phyloP scores from a whole-genome alignment of 352 stramenopile species.

The Phytophthora vignae region DNA sequence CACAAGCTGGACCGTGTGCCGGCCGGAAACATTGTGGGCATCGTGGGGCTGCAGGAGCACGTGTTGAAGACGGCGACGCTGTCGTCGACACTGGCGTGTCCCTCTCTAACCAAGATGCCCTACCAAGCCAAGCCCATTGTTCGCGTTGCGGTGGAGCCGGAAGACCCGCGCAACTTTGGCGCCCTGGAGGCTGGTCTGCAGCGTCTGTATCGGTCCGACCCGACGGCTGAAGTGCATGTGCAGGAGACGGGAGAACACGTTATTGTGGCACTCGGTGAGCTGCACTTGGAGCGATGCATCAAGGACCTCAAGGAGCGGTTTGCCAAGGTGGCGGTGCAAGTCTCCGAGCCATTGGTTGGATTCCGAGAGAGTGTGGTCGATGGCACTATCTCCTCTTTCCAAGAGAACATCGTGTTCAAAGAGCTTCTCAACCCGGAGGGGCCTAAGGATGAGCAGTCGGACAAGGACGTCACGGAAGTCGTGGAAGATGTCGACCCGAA shows the following conservation, averaged over 20 bases:
- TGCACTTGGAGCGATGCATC: slow-evolving; percentile 93
- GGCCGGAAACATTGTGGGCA: slow-evolving; percentile 91
- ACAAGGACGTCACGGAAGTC: slow-evolving; percentile 9
- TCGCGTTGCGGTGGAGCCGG: slow-evolving; percentile 90
- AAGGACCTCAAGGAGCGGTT: slow-evolving; percentile 92
- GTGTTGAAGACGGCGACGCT: slow-evolving; percentile 93
- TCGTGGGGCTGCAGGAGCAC: slow-evolving; percentile 88
- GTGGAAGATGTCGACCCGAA: slow-evolving; percentile 32
- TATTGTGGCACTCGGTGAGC: slow-evolving; percentile 90
- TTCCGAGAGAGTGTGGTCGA: slow-evolving; percentile 90
- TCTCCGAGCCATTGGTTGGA: slow-evolving; percentile 89
- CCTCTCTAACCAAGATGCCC: slow-evolving; percentile 89
- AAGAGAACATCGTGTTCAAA: slow-evolving; percentile 79
- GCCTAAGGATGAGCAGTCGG: slow-evolving; percentile 17
- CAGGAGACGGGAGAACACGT: slow-evolving; percentile 92
- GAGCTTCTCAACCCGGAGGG: slow-evolving; percentile 54
- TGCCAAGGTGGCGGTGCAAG: slow-evolving; percentile 82
- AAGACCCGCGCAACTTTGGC: slow-evolving; percentile 88
- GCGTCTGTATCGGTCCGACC: slow-evolving; percentile 92
- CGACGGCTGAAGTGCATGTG: slow-evolving; percentile 93
- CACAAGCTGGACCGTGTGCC: slow-evolving; percentile 79
- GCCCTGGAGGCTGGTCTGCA: slow-evolving; percentile 88
- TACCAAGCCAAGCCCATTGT: slow-evolving; percentile 94
- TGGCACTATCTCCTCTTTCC: slow-evolving; percentile 62
- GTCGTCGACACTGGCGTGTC: slow-evolving; percentile 77